These are phyloP conservation scores for Termitomyces sp. DNA, from an alignment of 768 basidiomycete species.

Conservation along the genomic window DNA sequence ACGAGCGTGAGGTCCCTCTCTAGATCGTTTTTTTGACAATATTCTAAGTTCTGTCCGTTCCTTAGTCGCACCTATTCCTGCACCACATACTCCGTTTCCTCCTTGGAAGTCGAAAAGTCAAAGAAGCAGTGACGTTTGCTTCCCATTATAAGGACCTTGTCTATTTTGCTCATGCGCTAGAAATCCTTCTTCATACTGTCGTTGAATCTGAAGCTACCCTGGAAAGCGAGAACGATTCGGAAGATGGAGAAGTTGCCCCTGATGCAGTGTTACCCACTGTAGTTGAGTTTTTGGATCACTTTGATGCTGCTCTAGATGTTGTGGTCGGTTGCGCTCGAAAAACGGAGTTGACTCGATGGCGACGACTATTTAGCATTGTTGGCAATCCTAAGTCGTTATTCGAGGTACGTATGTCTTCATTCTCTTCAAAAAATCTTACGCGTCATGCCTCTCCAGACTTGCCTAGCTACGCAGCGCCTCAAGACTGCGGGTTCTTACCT, in stretches of 20 bases:
- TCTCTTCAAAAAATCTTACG: not conserved
- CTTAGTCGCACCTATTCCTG: constrained; percentile 87
- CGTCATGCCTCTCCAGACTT: constrained; percentile 44
- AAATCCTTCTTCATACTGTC: constrained; percentile 90
- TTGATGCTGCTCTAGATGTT: constrained; percentile 86
- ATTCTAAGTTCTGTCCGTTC: not conserved
- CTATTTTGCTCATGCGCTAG: constrained; percentile 90
- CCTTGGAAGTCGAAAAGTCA: constrained; percentile 55
- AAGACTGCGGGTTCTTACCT: constrained; percentile 92
- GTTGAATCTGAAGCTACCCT: constrained; percentile 73
- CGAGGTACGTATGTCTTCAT: constrained; percentile 51
- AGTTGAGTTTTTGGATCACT: constrained; percentile 92
- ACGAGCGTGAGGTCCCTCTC: constrained; percentile 63
- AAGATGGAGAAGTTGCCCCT: constrained; percentile 22
- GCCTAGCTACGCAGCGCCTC: constrained; percentile 64
- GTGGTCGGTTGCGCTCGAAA: constrained; percentile 96
- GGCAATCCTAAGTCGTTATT: constrained; percentile 89
- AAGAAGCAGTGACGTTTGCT: constrained; percentile 83
- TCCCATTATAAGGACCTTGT: constrained; percentile 83
- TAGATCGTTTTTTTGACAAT: not conserved
- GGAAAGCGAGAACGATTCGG: constrained; percentile 25
- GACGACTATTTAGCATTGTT: constrained; percentile 80
- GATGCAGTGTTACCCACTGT: constrained; percentile 54
- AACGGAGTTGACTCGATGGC: constrained; percentile 91
- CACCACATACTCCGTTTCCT: constrained; percentile 88